Base-by-base conservation (phyloP, 1,284 basidiomycete genomes). In the Papiliotrema nemorosa region DNA sequence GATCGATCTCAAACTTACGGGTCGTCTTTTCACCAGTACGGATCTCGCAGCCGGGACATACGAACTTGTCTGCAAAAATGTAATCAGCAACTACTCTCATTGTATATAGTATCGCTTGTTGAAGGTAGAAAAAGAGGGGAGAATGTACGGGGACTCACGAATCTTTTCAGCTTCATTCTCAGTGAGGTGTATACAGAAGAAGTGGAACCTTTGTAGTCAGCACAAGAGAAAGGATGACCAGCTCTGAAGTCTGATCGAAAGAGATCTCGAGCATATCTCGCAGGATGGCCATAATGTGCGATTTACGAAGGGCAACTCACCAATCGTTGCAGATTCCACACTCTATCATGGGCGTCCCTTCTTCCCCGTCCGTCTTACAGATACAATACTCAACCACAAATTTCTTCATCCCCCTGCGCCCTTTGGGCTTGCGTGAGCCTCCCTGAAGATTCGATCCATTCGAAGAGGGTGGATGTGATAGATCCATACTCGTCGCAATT, bases 291-390 rank as follows among this genome's bases (percentile, higher is more conserved):
- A n/a, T n/a, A 14, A 31, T 14, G 14, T 31, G 29, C 29, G 9
- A 31, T 7, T 7, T 7, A 7, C 7, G 29, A 31, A 14, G 7
- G 29, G 7, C 7, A 31, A 63, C 70, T 49, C 43, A 70, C 70
- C 71, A 73, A 44, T 73, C 62, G 22, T 60, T 58, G 49, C 71
- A 73, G 31, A 60, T 54, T 14, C 54, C 67, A 50, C 70, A 73
- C 57, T 73, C 63, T n/a, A 73, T 71, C 70, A 73, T 73, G 2
- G 66, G 58, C n/a, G 64, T 63, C 2, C 54, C 52, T 7, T 54
- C 53, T 4, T 59, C 52, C 13, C 47, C 50, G 20, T 31, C 26
- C 10, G 41, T 56, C 45, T 64, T 62, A 46, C 71, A 71, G 2
- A 66, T 14, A 49, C 69, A 70, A 42, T 66, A 70, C 25, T 60